Evolutionary conservation across 345 rosid species (phyloP).

Genomic region (Toxicodendron radicans): DNA sequence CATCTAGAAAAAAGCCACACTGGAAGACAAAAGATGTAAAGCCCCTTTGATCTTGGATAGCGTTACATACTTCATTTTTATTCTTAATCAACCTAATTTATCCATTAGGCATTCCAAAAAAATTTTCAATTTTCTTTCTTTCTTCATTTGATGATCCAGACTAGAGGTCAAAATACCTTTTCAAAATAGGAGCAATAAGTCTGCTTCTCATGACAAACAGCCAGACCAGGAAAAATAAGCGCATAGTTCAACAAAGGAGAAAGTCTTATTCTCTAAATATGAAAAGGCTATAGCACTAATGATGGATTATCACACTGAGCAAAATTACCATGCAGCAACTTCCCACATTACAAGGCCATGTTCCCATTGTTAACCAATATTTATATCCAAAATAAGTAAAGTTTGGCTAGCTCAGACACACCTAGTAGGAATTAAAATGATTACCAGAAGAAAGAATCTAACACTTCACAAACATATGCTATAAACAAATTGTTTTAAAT

Average conservation of each 20-base stretch:
- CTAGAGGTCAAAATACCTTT: neutral
- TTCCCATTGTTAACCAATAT: neutral
- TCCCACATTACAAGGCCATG: neutral
- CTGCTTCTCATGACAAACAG: neutral
- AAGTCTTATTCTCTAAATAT: neutral
- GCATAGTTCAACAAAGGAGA: neutral
- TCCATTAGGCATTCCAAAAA: too few relatives aligned
- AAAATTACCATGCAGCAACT: neutral
- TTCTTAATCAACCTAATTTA: neutral
- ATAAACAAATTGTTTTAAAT: neutral
- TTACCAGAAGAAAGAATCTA: neutral
- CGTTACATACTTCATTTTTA: neutral
- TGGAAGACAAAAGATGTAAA: neutral
- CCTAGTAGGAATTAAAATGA: neutral
- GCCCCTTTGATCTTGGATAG: neutral
- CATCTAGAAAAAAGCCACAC: too few relatives aligned
- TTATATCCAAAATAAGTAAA: constrained; percentile 4
- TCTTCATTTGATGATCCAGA: constrained; percentile 10
- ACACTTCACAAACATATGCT: neutral
- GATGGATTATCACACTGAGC: neutral
- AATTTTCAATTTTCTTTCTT: neutral
- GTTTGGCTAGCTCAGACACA: neutral
- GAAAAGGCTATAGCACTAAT: neutral
- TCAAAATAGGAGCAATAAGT: neutral
- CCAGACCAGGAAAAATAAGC: neutral